These are phyloP conservation scores for Sporodiniella umbellata DNA, from an alignment of 371 early-diverging fungal species.

Conservation along the genomic window DNA sequence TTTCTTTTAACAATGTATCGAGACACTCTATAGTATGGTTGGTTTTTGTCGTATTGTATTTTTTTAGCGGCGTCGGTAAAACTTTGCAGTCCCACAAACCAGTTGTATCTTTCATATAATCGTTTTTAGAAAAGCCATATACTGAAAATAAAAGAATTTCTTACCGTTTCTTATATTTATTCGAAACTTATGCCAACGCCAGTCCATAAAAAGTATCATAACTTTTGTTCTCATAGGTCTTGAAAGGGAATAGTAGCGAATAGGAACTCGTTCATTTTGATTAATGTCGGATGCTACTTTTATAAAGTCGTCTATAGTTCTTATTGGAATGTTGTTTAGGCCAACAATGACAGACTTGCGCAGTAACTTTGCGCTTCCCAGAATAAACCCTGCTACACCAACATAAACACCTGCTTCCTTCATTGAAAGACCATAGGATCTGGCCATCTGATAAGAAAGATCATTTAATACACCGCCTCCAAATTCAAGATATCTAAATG, in stretches of 20 bases:
- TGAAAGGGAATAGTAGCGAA: constrained; percentile 69
- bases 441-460: constrained; percentile 84
- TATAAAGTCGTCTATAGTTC: constrained; percentile 76
- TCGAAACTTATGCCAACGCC: constrained; percentile 81
- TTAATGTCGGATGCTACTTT: constrained; percentile 58
- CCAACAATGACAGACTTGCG: constrained; percentile 63
- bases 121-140: no score
- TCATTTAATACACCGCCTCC: constrained; percentile 86
- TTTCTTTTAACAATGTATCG: background rate
- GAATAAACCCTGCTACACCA: constrained; percentile 66
- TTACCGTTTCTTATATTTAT: constrained; percentile 78
- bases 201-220: constrained; percentile 73
- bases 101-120: constrained; percentile 44
- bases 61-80: constrained; percentile 51
- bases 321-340: constrained; percentile 68
- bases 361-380: constrained; percentile 57
- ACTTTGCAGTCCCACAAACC: constrained; percentile 79
- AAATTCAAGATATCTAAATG: constrained; percentile 71
- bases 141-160: no score
- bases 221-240: constrained; percentile 67
- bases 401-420: constrained; percentile 82
- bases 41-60: background rate
- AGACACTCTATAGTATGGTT: no score
- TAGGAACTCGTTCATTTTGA: constrained; percentile 78
- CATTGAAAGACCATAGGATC: constrained; percentile 65